Conservation (phyloP, 495 filamentous ascomycete species). For the Polyplosphaeria fusca region DNA sequence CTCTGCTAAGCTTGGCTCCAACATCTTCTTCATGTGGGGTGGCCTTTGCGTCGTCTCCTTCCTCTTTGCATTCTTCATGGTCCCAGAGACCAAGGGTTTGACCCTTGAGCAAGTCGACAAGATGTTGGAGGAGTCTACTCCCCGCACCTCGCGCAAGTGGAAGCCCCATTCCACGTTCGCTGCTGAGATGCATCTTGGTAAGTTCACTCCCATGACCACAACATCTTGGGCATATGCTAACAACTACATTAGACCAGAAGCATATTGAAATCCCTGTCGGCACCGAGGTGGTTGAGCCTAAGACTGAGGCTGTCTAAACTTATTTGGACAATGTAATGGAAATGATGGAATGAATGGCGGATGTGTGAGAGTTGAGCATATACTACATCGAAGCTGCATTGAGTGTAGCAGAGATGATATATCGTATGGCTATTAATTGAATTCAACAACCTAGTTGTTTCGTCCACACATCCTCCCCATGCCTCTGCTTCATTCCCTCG, state of each 20-base stretch:
- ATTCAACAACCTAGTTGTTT: no score
- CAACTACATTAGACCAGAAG: slow-evolving; percentile 32
- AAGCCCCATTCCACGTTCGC: slow-evolving; percentile 68
- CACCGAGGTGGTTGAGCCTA: not conserved
- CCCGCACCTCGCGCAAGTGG: slow-evolving; percentile 69
- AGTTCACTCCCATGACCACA: not conserved
- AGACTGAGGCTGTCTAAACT: not conserved
- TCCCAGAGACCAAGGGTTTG: slow-evolving; percentile 50
- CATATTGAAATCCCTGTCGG: slow-evolving; percentile 25
- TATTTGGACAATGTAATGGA: not conserved
- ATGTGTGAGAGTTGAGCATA: not conserved
- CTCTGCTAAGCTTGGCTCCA: slow-evolving; percentile 63
- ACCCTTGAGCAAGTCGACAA: slow-evolving; percentile 85
- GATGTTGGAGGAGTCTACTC: slow-evolving; percentile 81
- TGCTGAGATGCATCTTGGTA: slow-evolving; percentile 53
- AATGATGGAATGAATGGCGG: not conserved
- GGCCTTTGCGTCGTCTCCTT: slow-evolving; percentile 61
- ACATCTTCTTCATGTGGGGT: slow-evolving; percentile 80
- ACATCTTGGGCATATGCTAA: not conserved
- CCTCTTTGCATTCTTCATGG: slow-evolving; percentile 25
- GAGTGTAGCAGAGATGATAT: not conserved
- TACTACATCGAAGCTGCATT: not conserved
- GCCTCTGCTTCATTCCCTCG: no score
- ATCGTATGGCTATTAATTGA: no score
- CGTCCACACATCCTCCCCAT: no score